phyloP scores from a whole-genome alignment of 202 grass and related monocot genomes.

The Saccharum hybrid region DNA sequence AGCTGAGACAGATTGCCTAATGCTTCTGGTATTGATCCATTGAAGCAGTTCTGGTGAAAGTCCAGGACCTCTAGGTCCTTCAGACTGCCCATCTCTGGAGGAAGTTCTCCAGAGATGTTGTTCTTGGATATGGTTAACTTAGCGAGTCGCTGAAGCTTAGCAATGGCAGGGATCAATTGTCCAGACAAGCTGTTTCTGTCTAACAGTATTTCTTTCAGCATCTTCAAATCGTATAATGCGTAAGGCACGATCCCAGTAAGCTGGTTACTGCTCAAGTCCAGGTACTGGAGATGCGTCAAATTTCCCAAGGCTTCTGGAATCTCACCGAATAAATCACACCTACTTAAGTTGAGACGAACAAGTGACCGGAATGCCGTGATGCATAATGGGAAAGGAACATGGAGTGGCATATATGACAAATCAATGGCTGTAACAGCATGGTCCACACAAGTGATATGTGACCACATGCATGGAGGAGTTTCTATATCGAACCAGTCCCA shows the following conservation, averaged over 20 bases:
- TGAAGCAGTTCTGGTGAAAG: slow-evolving; percentile 26
- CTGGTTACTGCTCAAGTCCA: slow-evolving; percentile 76
- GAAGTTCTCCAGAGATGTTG: slow-evolving; percentile 60
- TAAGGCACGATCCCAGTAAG: slow-evolving; percentile 57
- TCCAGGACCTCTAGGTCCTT: slow-evolving; percentile 56
- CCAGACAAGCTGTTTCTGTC: slow-evolving; percentile 61
- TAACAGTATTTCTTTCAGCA: slow-evolving; percentile 64
- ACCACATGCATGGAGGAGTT: slow-evolving; percentile 71
- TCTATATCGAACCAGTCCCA: slow-evolving; percentile 62
- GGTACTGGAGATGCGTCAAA: slow-evolving; percentile 56
- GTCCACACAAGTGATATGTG: slow-evolving; percentile 56
- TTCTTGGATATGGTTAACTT: slow-evolving; percentile 62
- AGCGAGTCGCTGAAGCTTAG: slow-evolving; percentile 58
- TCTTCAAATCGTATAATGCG: slow-evolving; percentile 57
- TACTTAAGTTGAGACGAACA: slow-evolving; percentile 54
- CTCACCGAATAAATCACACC: slow-evolving; percentile 61
- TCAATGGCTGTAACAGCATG: slow-evolving; percentile 51
- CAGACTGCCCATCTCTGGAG: slow-evolving; percentile 59
- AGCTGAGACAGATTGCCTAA: not conserved
- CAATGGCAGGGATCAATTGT: slow-evolving; percentile 56
- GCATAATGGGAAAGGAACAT: slow-evolving; percentile 51
- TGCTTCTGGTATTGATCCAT: not conserved
- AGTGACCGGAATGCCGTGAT: slow-evolving; percentile 59
- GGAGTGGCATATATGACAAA: slow-evolving; percentile 53
- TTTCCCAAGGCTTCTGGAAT: slow-evolving; percentile 58